These are phyloP conservation scores for Volvariella volvacea DNA, from an alignment of 1,284 basidiomycete species.

Conservation along the genomic window DNA sequence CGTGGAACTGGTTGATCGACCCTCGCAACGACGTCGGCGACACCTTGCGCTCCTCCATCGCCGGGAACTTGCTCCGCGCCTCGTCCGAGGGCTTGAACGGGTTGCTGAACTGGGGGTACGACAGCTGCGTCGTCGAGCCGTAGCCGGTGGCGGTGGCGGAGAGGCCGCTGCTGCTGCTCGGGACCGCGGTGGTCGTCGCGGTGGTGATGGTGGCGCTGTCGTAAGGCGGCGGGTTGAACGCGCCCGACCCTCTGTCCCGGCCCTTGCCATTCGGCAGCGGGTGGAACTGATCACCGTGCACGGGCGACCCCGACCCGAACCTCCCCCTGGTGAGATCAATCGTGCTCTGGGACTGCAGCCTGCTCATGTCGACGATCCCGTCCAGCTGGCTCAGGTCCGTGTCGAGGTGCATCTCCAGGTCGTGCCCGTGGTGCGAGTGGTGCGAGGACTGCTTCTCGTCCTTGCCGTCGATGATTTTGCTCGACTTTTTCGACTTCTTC, in stretches of 20 bases:
- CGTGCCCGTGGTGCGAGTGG: neutral
- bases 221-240: too few species aligned
- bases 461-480: slow-evolving; percentile 15
- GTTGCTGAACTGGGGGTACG: slow-evolving; percentile 33
- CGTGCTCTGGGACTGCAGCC: too few species aligned
- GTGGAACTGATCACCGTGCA: too few species aligned
- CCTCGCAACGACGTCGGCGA: slow-evolving; percentile 40
- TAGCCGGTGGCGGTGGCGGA: too few species aligned
- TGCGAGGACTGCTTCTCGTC: too few species aligned
- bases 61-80: slow-evolving; percentile 13
- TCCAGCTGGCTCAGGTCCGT: slow-evolving; percentile 79
- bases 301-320: too few species aligned
- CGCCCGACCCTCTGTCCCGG: too few species aligned
- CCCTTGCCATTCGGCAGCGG: too few species aligned
- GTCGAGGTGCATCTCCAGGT: slow-evolving; percentile 48
- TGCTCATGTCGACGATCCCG: slow-evolving; percentile 62
- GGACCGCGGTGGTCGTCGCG: too few species aligned
- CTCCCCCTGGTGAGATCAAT: too few species aligned
- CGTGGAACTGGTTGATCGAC: slow-evolving; percentile 9
- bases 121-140: slow-evolving; percentile 4
- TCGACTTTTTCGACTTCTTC: slow-evolving; percentile 15
- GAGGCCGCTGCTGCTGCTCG: slow-evolving; percentile 9
- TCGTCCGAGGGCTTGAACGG: slow-evolving; percentile 30
- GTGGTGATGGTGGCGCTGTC: slow-evolving; percentile 18
- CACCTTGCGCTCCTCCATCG: slow-evolving; percentile 30